These are phyloP conservation scores for Metarhizium anisopliae DNA, from an alignment of 2,329 filamentous ascomycete species.

Conservation along the genomic window DNA sequence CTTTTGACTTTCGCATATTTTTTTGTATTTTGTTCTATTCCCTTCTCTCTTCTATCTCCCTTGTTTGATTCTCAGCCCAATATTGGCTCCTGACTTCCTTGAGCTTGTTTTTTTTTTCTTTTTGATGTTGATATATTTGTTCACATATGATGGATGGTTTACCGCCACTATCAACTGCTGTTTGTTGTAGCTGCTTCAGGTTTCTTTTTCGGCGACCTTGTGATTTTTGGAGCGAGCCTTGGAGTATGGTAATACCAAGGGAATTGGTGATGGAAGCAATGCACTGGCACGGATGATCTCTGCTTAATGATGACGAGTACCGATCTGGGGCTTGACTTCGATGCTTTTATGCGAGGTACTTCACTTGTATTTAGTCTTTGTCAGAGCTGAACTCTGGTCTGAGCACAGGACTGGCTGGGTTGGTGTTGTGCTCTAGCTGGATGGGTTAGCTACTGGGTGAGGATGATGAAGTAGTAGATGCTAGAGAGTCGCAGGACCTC, in stretches of 20 bases:
- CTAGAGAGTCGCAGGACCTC: background rate
- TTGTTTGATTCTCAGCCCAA: background rate
- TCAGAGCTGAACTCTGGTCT: background rate
- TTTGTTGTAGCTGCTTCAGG: background rate
- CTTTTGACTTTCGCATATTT: background rate
- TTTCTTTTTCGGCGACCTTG: background rate
- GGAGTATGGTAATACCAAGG: background rate
- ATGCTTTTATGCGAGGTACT: background rate
- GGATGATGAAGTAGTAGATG: background rate
- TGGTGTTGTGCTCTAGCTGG: background rate
- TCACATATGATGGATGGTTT: conserved; percentile 2
- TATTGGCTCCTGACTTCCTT: conserved; percentile 20
- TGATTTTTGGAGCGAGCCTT: background rate
- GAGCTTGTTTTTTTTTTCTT: conserved; percentile 10
- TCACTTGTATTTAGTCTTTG: background rate
- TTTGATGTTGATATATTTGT: conserved; percentile 4
- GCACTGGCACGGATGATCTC: background rate
- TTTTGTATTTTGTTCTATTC: background rate
- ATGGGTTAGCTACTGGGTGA: background rate
- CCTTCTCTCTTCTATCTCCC: background rate
- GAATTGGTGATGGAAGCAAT: background rate
- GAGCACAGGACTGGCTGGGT: background rate
- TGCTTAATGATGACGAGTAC: background rate
- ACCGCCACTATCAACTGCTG: background rate
- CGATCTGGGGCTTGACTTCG: background rate